A percentile compares a stretch with the other conserved stretches of the same genome.
These are phyloP conservation scores for Taxillus chinensis DNA, from an alignment of 164 flowering plant species.

Conservation along the genomic window DNA sequence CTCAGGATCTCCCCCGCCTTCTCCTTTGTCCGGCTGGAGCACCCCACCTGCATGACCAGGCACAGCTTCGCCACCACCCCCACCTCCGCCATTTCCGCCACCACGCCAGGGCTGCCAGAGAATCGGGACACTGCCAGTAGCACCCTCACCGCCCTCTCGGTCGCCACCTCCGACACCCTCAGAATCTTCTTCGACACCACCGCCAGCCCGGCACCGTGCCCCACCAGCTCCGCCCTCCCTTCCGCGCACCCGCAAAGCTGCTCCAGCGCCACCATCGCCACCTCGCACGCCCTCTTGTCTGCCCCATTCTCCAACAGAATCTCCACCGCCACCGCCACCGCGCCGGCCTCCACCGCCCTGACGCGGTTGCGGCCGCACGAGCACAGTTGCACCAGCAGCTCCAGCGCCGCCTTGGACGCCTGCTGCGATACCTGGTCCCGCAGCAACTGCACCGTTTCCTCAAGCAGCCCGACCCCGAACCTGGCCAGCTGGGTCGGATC, in stretches of 20 bases:
- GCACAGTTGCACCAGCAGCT: conserved; percentile 40
- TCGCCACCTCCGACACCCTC: conserved; percentile 61
- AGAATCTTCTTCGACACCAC: conserved; percentile 71
- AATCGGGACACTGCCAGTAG: conserved; percentile 37
- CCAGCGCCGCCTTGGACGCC: conserved; percentile 47
- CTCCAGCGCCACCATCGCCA: conserved; percentile 36
- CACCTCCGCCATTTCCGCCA: conserved; percentile 71
- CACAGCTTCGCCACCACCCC: conserved; percentile 84
- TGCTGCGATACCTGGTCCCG: conserved; percentile 43
- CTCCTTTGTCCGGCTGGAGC: conserved; percentile 48
- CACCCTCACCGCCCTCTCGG: conserved; percentile 55
- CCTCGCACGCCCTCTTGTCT: conserved; percentile 39
- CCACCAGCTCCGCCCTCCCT: conserved; percentile 59
- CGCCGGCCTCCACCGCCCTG: conserved; percentile 55
- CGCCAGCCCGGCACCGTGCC: conserved; percentile 64
- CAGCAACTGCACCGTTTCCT: conserved; percentile 24
- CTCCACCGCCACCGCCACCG: conserved; percentile 42
- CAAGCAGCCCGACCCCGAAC: conserved; percentile 23
- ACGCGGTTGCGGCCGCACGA: conserved; percentile 76
- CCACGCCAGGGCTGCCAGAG: conserved; percentile 40
- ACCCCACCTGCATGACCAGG: conserved; percentile 54
- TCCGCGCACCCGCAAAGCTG: conserved; percentile 67
- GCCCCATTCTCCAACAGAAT: conserved; percentile 31
- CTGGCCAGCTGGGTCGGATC: conserved; percentile 39
- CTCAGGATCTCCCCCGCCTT: conserved; percentile 54